These are phyloP conservation scores for Endocladia muricata DNA, from an alignment of 31 red algal species.

Conservation along the genomic window DNA sequence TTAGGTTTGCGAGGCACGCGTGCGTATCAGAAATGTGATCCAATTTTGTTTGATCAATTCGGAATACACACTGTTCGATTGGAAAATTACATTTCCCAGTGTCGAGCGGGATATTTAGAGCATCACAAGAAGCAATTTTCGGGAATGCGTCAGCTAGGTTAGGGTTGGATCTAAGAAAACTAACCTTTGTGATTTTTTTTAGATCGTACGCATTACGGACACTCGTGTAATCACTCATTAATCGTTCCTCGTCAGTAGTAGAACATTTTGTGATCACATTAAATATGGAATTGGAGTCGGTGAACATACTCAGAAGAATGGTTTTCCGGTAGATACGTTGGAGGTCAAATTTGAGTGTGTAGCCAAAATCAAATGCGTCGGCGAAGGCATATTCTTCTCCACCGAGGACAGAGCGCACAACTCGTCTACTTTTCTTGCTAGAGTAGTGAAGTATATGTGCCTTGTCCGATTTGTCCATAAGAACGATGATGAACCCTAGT, in stretches of 20 bases:
- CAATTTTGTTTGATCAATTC: no score
- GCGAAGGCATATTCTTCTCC: constrained; percentile 12
- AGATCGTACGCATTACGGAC: not conserved
- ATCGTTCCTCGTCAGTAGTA: not conserved
- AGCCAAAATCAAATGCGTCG: constrained; percentile 4
- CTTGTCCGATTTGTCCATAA: constrained; percentile 5
- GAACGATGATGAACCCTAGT: constrained; percentile 30
- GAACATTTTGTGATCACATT: constrained; percentile 14
- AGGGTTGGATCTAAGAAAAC: not conserved
- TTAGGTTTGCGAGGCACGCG: no score
- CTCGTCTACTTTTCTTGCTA: not conserved
- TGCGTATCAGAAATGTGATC: no score
- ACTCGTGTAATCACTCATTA: constrained; percentile 2
- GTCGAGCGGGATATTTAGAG: not conserved
- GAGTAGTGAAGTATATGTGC: constrained; percentile 8
- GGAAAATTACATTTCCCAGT: not conserved
- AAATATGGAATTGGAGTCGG: constrained; percentile 14
- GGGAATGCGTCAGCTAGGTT: constrained; percentile 3
- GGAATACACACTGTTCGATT: constrained; percentile 3
- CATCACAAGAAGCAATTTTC: not conserved
- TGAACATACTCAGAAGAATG: constrained; percentile 16
- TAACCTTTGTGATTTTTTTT: constrained; percentile 1
- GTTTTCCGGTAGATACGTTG: not conserved
- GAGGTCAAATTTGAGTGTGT: constrained; percentile 5
- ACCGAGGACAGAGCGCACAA: not conserved